Conservation (phyloP, 2,329 filamentous ascomycete genomes). For the Xylariaceae sp. region DNA sequence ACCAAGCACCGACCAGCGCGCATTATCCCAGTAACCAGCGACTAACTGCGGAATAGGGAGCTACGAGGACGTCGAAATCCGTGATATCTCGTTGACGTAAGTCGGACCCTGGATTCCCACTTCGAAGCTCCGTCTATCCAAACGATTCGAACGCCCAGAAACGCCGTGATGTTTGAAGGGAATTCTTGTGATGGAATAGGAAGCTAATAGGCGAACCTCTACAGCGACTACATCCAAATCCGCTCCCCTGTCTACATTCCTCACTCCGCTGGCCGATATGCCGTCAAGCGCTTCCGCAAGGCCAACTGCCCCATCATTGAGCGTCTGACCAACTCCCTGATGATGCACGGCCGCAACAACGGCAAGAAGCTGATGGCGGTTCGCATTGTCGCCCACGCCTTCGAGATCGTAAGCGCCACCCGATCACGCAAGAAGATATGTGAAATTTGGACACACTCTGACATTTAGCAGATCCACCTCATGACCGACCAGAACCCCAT, state of each 20-base stretch:
- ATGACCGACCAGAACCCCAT: constrained; percentile 99
- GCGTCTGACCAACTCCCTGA: constrained; percentile 99
- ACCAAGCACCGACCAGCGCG: constrained; percentile 19
- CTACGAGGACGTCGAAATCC: constrained; percentile 99
- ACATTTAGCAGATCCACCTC: constrained; percentile 81
- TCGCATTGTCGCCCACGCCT: constrained; percentile 96
- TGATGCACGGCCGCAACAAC: constrained; percentile 99
- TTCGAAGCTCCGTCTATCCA: constrained; percentile 7
- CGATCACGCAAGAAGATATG: constrained; percentile 3
- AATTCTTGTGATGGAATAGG: constrained; percentile 7
- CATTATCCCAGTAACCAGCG: constrained; percentile 7
- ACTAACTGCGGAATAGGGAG: constrained; percentile 33
- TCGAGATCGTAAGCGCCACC: constrained; percentile 85
- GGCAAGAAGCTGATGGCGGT: constrained; percentile 99
- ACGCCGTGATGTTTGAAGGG: constrained; percentile 6
- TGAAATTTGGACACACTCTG: constrained; percentile 8
- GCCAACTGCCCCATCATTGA: constrained; percentile 99
- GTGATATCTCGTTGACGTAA: constrained; percentile 99
- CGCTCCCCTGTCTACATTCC: constrained; percentile 98
- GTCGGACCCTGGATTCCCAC: constrained; percentile 33
- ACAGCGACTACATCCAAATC: constrained; percentile 99
- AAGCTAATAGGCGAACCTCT: constrained; percentile 31
- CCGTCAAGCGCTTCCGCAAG: constrained; percentile 99
- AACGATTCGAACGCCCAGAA: constrained; percentile 6
- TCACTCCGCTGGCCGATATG: constrained; percentile 98